Evolutionary conservation across 2,329 filamentous ascomycete species (phyloP), one percentile per base, ranked within the genome.

Genomic region (Phaeosphaeria sp.): DNA sequence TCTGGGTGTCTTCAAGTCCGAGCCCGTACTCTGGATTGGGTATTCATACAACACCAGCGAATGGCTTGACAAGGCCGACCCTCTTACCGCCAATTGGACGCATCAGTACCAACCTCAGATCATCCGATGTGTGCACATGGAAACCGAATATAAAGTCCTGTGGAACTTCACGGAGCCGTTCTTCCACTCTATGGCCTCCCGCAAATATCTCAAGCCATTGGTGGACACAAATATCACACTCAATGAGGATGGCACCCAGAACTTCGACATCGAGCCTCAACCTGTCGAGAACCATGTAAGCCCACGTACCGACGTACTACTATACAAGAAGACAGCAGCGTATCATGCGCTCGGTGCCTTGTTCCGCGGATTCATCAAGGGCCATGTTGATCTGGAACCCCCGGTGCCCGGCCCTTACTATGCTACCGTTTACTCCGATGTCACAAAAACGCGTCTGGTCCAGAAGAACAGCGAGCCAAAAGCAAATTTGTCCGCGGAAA

Each of bases 371-470:
- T 78, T 76, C 25, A 62, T 78, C 1, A 53, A 62, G 1, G 74
- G 74, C 2, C 63, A 65, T 3, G 65, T 78, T 11, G 73, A 73
- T 44, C 49, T 76, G 9, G 67, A 71, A 7, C 54, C 71, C 6
- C 67, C 64, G 4, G 51, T 65, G 2, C 73, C 68, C 1, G 74
- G 68, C 24, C 74, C 69, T 2, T 66, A 63, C 15, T 74, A 69
- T 22, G 47, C 71, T 17, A 64, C 65, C 11, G 65, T 70, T 2
- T 59, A 67, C 39, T 73, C 71, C 3, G 71, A 78, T 3, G 74
- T 79, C 18, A 72, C 79, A 7, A 78, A 79, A 56, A 83, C 81
- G 1, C 73, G 74, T n/a, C 70, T 84, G 1, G 71, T 83, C 18
- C 68, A 79, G 61, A 67, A 67, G 11, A 74, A 65, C 2, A 69